A percentile compares a stretch with the other conserved stretches of the same genome.
Evolutionary conservation across 2,329 filamentous ascomycete genomes (phyloP).

Genomic region (Paramyrothecium roridum): DNA sequence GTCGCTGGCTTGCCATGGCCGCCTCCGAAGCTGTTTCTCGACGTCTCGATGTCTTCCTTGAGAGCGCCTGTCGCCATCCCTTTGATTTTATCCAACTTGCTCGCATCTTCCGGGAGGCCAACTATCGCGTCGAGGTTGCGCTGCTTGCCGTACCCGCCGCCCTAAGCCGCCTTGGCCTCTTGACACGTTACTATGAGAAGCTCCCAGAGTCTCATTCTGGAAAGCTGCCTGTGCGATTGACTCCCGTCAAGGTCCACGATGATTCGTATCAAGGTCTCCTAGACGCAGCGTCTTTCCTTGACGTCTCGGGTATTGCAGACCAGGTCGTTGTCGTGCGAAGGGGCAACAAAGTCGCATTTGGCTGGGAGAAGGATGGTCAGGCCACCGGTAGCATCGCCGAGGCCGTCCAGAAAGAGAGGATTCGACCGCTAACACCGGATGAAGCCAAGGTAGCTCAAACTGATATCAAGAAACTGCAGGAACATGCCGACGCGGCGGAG

Average conservation of each 20-base stretch:
- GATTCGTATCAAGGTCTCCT: conserved; percentile 38
- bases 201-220: conserved; percentile 30
- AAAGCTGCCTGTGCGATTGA: conserved; percentile 35
- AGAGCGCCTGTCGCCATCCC: conserved; percentile 42
- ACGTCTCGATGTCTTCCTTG: conserved; percentile 35
- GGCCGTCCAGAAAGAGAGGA: conserved; percentile 21
- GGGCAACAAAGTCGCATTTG: conserved; percentile 30
- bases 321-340: conserved; percentile 36
- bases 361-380: conserved; percentile 7
- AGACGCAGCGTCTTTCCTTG: conserved; percentile 32
- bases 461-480: conserved; percentile 20
- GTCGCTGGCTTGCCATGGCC: conserved; percentile 40
- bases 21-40: conserved; percentile 25
- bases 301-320: conserved; percentile 23
- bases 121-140: conserved; percentile 35
- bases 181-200: conserved; percentile 34
- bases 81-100: conserved; percentile 36
- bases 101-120: conserved; percentile 24
- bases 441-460: conserved; percentile 19
- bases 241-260: conserved; percentile 41
- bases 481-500: conserved; percentile 11
- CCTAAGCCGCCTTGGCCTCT: conserved; percentile 38
- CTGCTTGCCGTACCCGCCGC: conserved; percentile 38
- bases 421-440: conserved; percentile 18
- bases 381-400: conserved; percentile 10